A percentile compares a stretch with the other conserved stretches of the same genome.
These are phyloP conservation scores for Lactarius pseudohatsudake DNA, from an alignment of 768 basidiomycete genomes.

Conservation along the genomic window DNA sequence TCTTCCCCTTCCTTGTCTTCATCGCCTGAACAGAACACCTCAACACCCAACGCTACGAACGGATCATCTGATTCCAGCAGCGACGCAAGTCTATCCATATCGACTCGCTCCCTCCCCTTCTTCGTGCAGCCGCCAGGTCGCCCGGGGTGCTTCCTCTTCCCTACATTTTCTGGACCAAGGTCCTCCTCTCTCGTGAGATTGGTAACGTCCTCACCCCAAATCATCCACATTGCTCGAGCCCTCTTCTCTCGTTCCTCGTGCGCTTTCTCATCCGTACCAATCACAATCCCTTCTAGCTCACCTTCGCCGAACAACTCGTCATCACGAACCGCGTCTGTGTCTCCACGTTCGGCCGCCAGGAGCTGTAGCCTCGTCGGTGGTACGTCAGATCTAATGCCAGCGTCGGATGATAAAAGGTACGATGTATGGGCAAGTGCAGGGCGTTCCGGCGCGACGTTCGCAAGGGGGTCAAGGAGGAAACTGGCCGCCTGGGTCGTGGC, in stretches of 20 bases:
- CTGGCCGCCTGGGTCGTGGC: conserved; percentile 48
- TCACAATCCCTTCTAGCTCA: conserved; percentile 62
- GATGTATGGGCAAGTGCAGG: conserved; percentile 35
- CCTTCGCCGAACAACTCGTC: conserved; percentile 71
- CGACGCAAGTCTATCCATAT: conserved; percentile 56
- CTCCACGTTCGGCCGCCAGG: conserved; percentile 57
- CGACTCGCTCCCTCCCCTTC: conserved; percentile 45
- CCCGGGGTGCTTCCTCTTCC: conserved; percentile 27
- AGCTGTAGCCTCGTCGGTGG: conserved; percentile 67
- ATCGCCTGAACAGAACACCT: neutral
- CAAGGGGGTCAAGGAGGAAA: conserved; percentile 61
- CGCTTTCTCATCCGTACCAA: conserved; percentile 40
- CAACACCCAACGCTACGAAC: conserved; percentile 3
- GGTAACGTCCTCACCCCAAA: conserved; percentile 23
- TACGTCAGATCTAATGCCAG: conserved; percentile 29
- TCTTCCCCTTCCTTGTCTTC: conserved; percentile 1
- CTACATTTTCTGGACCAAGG: conserved; percentile 12
- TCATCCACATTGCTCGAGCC: conserved; percentile 22
- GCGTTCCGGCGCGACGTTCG: conserved; percentile 32
- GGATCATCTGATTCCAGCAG: conserved; percentile 41
- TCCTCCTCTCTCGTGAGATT: conserved; percentile 9
- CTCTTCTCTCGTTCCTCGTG: conserved; percentile 28
- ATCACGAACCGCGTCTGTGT: conserved; percentile 54
- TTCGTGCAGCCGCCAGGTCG: conserved; percentile 23
- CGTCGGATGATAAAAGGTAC: conserved; percentile 54